Evolutionary conservation across 768 basidiomycete species (phyloP), one percentile per base, ranked within the genome.

Genomic region (Albatrellus ellisii): DNA sequence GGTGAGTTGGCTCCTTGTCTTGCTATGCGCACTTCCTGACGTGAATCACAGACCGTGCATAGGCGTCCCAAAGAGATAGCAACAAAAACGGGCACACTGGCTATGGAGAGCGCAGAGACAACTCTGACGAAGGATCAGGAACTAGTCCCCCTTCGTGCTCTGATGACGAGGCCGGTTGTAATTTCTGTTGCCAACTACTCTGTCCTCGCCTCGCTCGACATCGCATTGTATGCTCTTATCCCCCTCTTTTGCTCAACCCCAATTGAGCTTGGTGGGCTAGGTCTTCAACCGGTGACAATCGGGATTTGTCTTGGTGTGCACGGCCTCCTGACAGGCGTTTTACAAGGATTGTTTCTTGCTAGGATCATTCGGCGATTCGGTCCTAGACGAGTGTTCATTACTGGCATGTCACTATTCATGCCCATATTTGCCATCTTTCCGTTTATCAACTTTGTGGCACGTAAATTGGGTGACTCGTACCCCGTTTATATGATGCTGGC

Each of bases 241-340:
- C 68, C 67, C 2, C 52, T 69, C 0, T 66, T 64, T 49, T 58
- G 56, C 38, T 55, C 62, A n/a, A 65, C 65, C 2, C 65, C 64
- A 0, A 48, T 60, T 38, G 52, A 54, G 26, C 56, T 58, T 6
- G 65, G 69, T 2, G 68, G 65, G 2, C 57, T 66, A 4, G 59
- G 59, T 6, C 49, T 61, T 25, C 47, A 56, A 1, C 61, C 64
- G 1, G 58, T 61, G 11, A 49, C 46, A 26, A 67, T 67, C 31
- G 65, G 65, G 3, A 8, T 53, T 3, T 58, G 56, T 41, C 51
- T 69, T 14, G 62, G 62, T 1, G 6, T 55, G 1, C 52, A 60
- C 17, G 69, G 66, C 1, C 28, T 66, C n/a, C 29, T 54, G 25
- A 61, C 64, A 34, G 64, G 67, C n/a, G 26, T 54, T 11, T 56